Evolutionary conservation across 2,329 filamentous ascomycete genomes (phyloP).

Genomic region (Xylaria sp.): DNA sequence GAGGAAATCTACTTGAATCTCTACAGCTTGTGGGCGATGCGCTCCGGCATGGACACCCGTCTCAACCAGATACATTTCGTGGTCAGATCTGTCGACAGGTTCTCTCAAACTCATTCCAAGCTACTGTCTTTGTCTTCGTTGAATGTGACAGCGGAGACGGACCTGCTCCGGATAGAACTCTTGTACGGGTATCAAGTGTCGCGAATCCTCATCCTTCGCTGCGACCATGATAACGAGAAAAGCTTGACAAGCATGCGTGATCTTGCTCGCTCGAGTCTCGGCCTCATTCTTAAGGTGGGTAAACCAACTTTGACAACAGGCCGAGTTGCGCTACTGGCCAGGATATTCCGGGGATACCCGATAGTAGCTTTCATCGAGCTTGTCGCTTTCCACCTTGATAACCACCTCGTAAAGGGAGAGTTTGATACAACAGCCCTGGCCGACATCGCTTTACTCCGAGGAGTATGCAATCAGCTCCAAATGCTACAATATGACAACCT

Average conservation of each 20-base stretch:
- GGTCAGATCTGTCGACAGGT: conserved; percentile 25
- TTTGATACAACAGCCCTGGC: conserved; percentile 9
- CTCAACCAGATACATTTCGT: conserved; percentile 30
- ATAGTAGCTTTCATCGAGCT: conserved; percentile 40
- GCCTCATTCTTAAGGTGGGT: conserved; percentile 31
- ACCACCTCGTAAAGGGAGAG: background rate
- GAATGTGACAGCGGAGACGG: conserved; percentile 14
- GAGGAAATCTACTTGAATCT: conserved; percentile 42
- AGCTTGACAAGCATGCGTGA: conserved; percentile 24
- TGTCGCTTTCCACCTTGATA: conserved; percentile 27
- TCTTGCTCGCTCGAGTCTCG: conserved; percentile 35
- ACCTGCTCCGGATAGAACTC: conserved; percentile 34
- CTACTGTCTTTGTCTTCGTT: conserved; percentile 11
- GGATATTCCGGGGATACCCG: conserved; percentile 37
- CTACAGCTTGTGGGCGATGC: conserved; percentile 31
- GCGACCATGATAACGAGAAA: conserved; percentile 31
- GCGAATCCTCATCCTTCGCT: conserved; percentile 38
- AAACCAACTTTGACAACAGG: conserved; percentile 22
- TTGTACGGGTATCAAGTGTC: conserved; percentile 40
- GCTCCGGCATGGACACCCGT: conserved; percentile 17
- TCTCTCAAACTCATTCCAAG: conserved; percentile 27
- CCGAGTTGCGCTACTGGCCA: conserved; percentile 31
- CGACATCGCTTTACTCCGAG: conserved; percentile 27
- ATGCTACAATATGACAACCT: conserved; percentile 27
- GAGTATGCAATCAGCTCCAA: conserved; percentile 20